Percentiles rank a stretch among this genome's conserved stretches.
Conservation (phyloP, 441 rosid species). For the Pelargonium fulgidum region DNA sequence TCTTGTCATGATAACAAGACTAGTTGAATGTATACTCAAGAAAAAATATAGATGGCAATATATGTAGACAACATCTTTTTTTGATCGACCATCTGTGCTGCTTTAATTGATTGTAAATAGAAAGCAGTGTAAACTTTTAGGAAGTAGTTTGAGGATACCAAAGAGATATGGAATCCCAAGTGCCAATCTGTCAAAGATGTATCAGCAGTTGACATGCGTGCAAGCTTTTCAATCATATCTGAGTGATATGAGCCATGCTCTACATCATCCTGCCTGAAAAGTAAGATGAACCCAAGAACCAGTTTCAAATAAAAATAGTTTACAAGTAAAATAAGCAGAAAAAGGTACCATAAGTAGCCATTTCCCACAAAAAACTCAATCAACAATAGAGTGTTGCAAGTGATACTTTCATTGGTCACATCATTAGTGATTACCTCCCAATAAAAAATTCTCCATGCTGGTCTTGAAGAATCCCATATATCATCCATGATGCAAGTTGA, state of each 20-base stretch:
- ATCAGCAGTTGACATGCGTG: conserved; percentile 63
- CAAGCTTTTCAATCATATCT: conserved; percentile 56
- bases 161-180: conserved; percentile 77
- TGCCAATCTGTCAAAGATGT: conserved; percentile 90
- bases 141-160: conserved; percentile 43
- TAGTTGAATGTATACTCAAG: neutral
- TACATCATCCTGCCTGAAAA: conserved; percentile 72
- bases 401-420: neutral
- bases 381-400: neutral
- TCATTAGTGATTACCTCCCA: conserved; percentile 43
- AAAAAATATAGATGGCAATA: too few relatives aligned
- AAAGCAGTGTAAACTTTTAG: conserved; percentile 10
- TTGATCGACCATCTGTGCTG: neutral
- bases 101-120: neutral
- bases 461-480: conserved; percentile 94
- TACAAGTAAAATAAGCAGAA: too few relatives aligned
- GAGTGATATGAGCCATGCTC: conserved; percentile 51
- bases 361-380: neutral
- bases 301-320: neutral
- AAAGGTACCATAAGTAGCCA: too few relatives aligned
- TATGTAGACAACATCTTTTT: conserved; percentile 10
- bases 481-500: conserved; percentile 94
- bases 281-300: conserved; percentile 12
- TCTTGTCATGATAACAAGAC: neutral
- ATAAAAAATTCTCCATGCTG: conserved; percentile 87